phyloP scores from a whole-genome alignment of 805 yeast species.

The Cyberlindnera veronae region DNA sequence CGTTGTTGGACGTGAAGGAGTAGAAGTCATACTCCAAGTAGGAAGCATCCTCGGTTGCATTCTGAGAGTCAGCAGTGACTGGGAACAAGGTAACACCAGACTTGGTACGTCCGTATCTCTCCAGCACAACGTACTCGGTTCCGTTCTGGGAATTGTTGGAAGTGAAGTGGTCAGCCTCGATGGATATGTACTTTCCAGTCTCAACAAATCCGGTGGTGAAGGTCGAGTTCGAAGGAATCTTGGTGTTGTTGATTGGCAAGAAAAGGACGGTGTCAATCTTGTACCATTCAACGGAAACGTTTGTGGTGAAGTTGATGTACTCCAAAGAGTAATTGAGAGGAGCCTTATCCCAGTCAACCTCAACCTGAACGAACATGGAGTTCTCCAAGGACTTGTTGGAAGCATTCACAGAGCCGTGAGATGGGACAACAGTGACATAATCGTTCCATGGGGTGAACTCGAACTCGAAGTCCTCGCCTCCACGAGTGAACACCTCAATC shows the following conservation, averaged over 20 bases:
- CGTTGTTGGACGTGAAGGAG: conserved; percentile 10
- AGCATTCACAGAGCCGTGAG: conserved; percentile 7
- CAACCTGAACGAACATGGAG: conserved; percentile 6
- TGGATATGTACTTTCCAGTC: conserved; percentile 12
- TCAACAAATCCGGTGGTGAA: conserved; percentile 12
- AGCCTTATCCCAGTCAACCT: conserved; percentile 15
- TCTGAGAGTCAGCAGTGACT: conserved; percentile 13
- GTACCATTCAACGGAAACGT: conserved; percentile 7
- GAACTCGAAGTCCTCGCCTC: conserved; percentile 11
- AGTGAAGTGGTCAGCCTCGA: conserved; percentile 15
- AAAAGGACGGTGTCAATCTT: conserved; percentile 5
- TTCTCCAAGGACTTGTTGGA: conserved; percentile 9
- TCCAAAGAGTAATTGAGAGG: conserved; percentile 11
- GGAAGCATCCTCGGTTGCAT: conserved; percentile 7
- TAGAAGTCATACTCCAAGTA: conserved; percentile 11
- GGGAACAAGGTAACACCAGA: conserved; percentile 15
- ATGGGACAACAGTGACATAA: conserved; percentile 8
- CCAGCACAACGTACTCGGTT: conserved; percentile 10
- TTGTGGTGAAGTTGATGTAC: conserved; percentile 15
- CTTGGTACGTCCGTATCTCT: conserved; percentile 11
- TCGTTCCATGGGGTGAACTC: conserved; percentile 13
- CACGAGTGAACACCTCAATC: conserved; percentile 14
- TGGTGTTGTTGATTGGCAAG: conserved; percentile 14
- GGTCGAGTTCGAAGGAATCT: conserved; percentile 5
- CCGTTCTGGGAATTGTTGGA: conserved; percentile 4